phyloP scores from a whole-genome alignment of 352 stramenopile species.

The Phytophthora ohioensis region DNA sequence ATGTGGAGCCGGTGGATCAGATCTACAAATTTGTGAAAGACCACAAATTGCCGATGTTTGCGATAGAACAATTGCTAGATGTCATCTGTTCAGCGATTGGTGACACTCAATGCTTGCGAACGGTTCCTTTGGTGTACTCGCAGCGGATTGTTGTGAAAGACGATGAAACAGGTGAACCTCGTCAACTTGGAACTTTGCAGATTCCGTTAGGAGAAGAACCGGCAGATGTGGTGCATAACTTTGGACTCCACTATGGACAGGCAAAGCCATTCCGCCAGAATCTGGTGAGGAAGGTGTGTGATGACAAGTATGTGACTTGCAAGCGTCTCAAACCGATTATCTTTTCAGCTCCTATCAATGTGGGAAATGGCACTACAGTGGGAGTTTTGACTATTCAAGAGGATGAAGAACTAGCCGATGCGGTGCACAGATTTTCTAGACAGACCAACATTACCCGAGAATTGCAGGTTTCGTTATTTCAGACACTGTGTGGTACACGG shows the following conservation, averaged over 20 bases:
- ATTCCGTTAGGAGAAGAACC: conserved; percentile 65
- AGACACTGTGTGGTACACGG: conserved; percentile 60
- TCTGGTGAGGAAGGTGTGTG: conserved; percentile 60
- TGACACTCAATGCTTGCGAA: conserved; percentile 44
- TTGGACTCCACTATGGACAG: conserved; percentile 48
- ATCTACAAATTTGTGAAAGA: conserved; percentile 79
- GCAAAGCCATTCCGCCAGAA: conserved; percentile 51
- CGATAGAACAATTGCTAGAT: conserved; percentile 51
- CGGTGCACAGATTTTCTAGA: conserved; percentile 62
- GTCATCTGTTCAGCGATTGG: conserved; percentile 48
- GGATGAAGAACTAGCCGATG: conserved; percentile 78
- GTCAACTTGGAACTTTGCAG: conserved; percentile 54
- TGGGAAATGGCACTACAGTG: conserved; percentile 55
- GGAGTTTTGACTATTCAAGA: conserved; percentile 57
- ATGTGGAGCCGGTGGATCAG: conserved; percentile 69
- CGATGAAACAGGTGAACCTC: conserved; percentile 22
- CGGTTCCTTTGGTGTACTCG: conserved; percentile 62
- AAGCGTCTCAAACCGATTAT: conserved; percentile 52
- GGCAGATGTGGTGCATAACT: conserved; percentile 59
- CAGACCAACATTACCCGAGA: conserved; percentile 60
- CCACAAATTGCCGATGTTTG: conserved; percentile 41
- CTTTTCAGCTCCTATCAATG: conserved; percentile 60
- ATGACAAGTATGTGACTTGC: conserved; percentile 63
- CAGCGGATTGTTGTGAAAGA: conserved; percentile 44
- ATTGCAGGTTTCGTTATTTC: conserved; percentile 58